Percentiles rank a stretch among this genome's conserved stretches.
Evolutionary conservation across 129 eudicot genomes (phyloP).

Genomic region (Logfia minima): DNA sequence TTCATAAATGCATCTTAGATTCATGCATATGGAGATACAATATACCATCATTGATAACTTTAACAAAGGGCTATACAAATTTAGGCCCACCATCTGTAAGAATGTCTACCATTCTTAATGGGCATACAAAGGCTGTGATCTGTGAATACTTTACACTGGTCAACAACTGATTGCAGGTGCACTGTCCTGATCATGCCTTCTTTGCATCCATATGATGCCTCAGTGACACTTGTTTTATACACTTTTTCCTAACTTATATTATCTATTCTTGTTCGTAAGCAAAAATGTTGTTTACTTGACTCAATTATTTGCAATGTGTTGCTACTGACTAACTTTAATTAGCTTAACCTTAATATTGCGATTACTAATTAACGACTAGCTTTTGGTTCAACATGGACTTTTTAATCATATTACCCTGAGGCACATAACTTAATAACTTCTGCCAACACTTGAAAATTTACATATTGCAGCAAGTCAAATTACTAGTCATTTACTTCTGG

Average conservation of each 20-base stretch:
- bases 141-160: slow-evolving; percentile 62
- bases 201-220: slow-evolving; percentile 20
- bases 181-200: slow-evolving; percentile 23
- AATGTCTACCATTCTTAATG: slow-evolving; percentile 47
- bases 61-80: not conserved
- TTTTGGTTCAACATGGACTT: no score
- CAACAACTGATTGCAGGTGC: slow-evolving; percentile 52
- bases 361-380: not conserved
- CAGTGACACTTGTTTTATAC: slow-evolving; percentile 2
- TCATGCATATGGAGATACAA: slow-evolving; percentile 8
- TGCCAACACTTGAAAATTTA: not conserved
- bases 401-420: not conserved
- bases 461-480: not conserved
- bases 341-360: no score
- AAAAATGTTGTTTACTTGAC: not conserved
- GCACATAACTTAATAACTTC: not conserved
- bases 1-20: slow-evolving; percentile 5
- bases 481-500: no score
- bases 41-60: not conserved
- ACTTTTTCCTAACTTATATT: not conserved
- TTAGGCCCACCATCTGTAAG: slow-evolving; percentile 34
- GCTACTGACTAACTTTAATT: no score
- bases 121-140: slow-evolving; percentile 57
- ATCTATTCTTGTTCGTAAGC: not conserved
- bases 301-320: no score